These are phyloP conservation scores for Syzygium oleosum DNA, from an alignment of 345 rosid genomes.

Conservation along the genomic window DNA sequence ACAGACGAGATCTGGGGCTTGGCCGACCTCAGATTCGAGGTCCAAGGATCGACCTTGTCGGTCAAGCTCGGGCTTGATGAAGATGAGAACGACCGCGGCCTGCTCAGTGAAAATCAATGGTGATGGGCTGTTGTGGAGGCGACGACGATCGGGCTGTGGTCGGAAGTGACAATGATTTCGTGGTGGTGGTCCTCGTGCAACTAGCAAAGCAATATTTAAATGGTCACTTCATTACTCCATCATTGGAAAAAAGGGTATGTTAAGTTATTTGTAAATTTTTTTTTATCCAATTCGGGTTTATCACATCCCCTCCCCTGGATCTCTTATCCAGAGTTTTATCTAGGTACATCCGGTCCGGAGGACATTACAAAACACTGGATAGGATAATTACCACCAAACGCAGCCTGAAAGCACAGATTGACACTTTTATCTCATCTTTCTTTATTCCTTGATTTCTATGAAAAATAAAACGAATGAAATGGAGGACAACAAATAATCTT, in stretches of 20 bases:
- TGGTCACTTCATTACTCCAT: neutral
- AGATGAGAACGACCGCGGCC: neutral
- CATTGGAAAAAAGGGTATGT: neutral
- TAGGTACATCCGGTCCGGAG: fast-evolving
- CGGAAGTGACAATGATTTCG: neutral
- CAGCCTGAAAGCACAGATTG: neutral
- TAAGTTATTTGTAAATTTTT: neutral
- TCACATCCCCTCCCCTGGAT: fast-evolving
- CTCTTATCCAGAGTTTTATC: neutral
- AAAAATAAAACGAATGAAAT: neutral
- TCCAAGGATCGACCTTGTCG: neutral
- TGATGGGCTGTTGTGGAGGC: neutral
- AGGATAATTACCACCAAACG: neutral
- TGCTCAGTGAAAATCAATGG: neutral
- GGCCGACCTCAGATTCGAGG: neutral
- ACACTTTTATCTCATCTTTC: neutral
- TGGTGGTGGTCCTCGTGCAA: neutral
- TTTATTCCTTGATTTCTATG: neutral
- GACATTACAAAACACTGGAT: neutral
- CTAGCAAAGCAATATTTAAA: fast-evolving
- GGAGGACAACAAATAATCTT: neutral
- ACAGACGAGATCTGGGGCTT: neutral
- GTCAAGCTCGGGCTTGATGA: neutral
- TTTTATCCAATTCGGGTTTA: neutral
- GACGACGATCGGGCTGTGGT: neutral